phyloP scores from a whole-genome alignment of 176 grass and related monocot genomes.

The Zea luxurians region DNA sequence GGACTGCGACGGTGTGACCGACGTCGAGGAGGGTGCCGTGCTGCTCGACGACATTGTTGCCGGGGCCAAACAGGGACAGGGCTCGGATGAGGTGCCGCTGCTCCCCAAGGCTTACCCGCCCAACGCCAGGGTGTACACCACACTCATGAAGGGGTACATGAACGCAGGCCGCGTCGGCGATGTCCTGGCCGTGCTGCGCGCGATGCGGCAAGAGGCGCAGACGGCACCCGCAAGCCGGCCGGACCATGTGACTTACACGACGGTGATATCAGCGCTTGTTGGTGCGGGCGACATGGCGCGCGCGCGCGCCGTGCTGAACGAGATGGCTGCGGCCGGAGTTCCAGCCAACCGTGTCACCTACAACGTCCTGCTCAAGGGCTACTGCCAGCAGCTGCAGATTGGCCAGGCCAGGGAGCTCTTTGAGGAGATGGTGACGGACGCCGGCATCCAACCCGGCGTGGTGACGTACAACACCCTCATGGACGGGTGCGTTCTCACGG shows the following conservation, averaged over 20 bases:
- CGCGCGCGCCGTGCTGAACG: conserved; percentile 52
- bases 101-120: conserved; percentile 56
- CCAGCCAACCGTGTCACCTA: conserved; percentile 72
- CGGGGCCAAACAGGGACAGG: neutral
- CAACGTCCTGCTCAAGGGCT: conserved; percentile 91
- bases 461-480: conserved; percentile 91
- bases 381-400: conserved; percentile 75
- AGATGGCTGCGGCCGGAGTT: conserved; percentile 59
- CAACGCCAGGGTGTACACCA: conserved; percentile 78
- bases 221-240: conserved; percentile 57
- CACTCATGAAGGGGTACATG: conserved; percentile 96
- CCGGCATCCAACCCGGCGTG: conserved; percentile 58
- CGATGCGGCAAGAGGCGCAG: conserved; percentile 61
- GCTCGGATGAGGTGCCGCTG: conserved; percentile 15
- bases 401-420: conserved; percentile 58
- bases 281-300: conserved; percentile 54
- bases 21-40: conserved; percentile 16
- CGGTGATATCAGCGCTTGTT: conserved; percentile 65
- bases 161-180: conserved; percentile 73
- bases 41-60: conserved; percentile 61
- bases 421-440: conserved; percentile 34
- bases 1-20: neutral
- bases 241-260: conserved; percentile 78
- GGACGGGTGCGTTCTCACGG: conserved; percentile 75
- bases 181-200: conserved; percentile 59